Evolutionary conservation across 2,329 filamentous ascomycete genomes (phyloP).

Genomic region (Ascochyta fabae): DNA sequence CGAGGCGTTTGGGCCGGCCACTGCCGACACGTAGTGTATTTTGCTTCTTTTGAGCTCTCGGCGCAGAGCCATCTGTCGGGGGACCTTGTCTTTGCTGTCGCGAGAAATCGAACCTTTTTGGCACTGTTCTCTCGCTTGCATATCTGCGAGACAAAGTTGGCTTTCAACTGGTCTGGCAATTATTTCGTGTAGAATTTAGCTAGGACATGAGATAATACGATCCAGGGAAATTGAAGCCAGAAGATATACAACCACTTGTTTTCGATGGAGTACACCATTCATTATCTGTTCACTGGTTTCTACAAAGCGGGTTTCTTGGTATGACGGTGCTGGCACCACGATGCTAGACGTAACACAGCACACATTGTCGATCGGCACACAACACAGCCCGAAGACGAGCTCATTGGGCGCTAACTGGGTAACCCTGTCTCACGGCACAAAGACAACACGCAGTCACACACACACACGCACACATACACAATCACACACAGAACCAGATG

Average conservation of each 20-base stretch:
- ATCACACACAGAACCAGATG: neutral
- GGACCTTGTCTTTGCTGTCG: neutral
- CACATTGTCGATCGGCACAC: slow-evolving; percentile 23
- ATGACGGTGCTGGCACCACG: neutral
- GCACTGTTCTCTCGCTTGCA: slow-evolving; percentile 5
- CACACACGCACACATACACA: neutral
- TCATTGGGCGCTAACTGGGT: neutral
- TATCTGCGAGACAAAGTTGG: neutral
- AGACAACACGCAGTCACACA: neutral
- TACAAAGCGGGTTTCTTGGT: neutral
- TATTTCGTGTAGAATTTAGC: slow-evolving; percentile 12
- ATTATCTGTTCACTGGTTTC: too few relatives aligned
- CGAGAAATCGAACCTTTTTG: neutral
- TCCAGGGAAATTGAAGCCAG: neutral
- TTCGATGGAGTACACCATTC: neutral
- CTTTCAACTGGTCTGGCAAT: neutral
- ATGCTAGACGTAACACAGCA: slow-evolving; percentile 2
- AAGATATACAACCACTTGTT: neutral
- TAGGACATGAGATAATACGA: neutral
- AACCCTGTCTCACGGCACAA: neutral
- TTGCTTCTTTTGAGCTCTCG: slow-evolving; percentile 25
- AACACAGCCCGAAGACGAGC: neutral
- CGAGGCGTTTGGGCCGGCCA: slow-evolving; percentile 37
- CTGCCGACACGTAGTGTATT: slow-evolving; percentile 20
- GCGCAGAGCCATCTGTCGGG: slow-evolving; percentile 19